Evolutionary conservation across 2,329 filamentous ascomycete species (phyloP).

Genomic region (Xylaria arbuscula): DNA sequence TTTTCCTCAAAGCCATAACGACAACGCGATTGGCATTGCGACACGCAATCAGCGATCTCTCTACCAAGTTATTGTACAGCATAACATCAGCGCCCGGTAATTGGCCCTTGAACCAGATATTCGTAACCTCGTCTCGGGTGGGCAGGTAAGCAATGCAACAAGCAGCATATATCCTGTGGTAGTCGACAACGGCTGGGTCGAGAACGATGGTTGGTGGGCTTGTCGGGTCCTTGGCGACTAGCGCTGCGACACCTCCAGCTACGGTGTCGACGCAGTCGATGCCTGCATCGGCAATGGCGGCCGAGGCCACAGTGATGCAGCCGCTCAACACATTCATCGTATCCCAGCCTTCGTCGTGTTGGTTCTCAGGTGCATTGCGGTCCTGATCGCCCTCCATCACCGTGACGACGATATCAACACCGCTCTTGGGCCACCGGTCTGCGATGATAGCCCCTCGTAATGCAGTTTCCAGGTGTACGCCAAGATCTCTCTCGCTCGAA

Average conservation of each 20-base stretch:
- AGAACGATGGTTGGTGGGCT: constrained; percentile 67
- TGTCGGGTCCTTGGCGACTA: constrained; percentile 63
- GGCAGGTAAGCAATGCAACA: constrained; percentile 93
- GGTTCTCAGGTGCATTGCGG: constrained; percentile 60
- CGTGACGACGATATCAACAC: constrained; percentile 93
- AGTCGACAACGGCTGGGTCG: constrained; percentile 85
- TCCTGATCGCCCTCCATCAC: constrained; percentile 94
- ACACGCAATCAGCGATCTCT: constrained; percentile 56
- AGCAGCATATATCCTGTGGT: constrained; percentile 79
- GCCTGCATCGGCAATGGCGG: constrained; percentile 91
- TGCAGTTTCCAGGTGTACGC: constrained; percentile 90
- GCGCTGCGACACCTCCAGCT: constrained; percentile 86
- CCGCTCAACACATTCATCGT: constrained; percentile 91
- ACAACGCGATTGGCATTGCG: constrained; percentile 57
- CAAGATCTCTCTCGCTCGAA: constrained; percentile 85
- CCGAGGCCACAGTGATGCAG: constrained; percentile 92
- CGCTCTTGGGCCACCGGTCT: constrained; percentile 98
- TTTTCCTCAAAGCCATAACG: constrained; percentile 54
- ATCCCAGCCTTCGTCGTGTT: constrained; percentile 77
- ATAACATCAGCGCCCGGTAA: constrained; percentile 58
- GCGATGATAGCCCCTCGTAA: constrained; percentile 90
- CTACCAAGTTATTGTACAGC: constrained; percentile 56
- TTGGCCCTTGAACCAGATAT: constrained; percentile 90
- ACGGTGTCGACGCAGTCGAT: constrained; percentile 96
- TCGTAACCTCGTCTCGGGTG: constrained; percentile 88